Conservation (phyloP, 441 rosid genomes). For the Francoa sonchifolia region DNA sequence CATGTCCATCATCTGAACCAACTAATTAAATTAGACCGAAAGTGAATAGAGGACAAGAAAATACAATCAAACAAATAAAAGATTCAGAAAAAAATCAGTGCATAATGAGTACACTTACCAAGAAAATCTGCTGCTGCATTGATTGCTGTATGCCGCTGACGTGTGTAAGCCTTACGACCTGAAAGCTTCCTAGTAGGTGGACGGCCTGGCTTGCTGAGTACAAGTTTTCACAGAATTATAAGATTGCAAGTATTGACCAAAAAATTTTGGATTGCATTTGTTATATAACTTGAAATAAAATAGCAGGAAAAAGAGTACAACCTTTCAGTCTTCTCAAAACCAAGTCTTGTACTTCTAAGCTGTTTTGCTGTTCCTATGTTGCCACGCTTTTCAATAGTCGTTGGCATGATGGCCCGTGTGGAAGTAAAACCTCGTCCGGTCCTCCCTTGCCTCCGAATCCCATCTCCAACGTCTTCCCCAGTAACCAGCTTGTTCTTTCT, state of each 20-base stretch:
- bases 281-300: conserved; percentile 8
- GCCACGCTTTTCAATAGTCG: conserved; percentile 51
- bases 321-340: conserved; percentile 85
- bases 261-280: conserved; percentile 6
- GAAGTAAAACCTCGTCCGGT: conserved; percentile 58
- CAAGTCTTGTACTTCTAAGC: conserved; percentile 70
- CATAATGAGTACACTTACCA: conserved; percentile 39
- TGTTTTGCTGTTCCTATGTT: conserved; percentile 77
- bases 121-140: conserved; percentile 68
- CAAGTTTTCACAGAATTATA: conserved; percentile 21
- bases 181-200: conserved; percentile 94
- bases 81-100: conserved; percentile 6
- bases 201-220: conserved; percentile 72
- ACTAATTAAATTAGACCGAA: conserved; percentile 29
- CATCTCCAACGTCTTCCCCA: conserved; percentile 74
- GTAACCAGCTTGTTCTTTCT: conserved; percentile 63
- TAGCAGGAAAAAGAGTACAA: conserved; percentile 17
- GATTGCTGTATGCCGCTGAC: conserved; percentile 56
- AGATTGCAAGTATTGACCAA: conserved; percentile 15
- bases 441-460: conserved; percentile 76
- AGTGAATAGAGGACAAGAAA: conserved; percentile 13
- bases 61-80: not conserved
- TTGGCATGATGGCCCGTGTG: conserved; percentile 53
- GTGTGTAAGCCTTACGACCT: conserved; percentile 80
- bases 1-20: conserved; percentile 82